phyloP scores from a whole-genome alignment of 345 rosid genomes.

The Salix exigua region DNA sequence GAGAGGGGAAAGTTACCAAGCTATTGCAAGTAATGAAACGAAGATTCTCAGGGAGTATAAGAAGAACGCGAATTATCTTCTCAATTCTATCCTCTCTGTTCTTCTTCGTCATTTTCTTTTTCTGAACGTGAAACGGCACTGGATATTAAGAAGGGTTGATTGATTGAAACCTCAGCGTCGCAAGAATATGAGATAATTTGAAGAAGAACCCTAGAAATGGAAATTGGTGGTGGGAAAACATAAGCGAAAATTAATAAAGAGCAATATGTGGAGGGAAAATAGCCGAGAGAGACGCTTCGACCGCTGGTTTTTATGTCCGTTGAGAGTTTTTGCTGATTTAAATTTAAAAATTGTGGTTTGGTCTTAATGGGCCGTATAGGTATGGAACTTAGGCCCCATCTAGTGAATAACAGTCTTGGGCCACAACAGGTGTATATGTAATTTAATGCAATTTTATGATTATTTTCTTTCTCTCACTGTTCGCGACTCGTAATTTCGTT shows the following conservation, averaged over 20 bases:
- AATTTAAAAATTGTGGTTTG: neutral
- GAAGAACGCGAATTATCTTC: slow-evolving; percentile 59
- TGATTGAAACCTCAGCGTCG: neutral
- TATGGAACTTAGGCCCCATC: neutral
- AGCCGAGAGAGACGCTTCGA: slow-evolving; percentile 24
- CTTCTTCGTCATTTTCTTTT: slow-evolving; percentile 43
- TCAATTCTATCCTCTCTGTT: slow-evolving; percentile 64
- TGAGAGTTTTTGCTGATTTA: neutral
- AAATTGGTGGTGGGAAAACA: neutral
- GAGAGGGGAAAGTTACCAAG: slow-evolving; percentile 38
- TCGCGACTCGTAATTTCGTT: too few species aligned
- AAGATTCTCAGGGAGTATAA: slow-evolving; percentile 72
- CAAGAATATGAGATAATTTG: neutral
- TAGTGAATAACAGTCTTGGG: neutral
- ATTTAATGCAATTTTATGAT: too few species aligned
- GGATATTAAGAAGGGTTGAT: neutral
- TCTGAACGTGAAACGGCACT: neutral
- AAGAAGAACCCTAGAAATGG: neutral
- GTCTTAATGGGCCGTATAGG: neutral
- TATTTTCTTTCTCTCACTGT: too few species aligned
- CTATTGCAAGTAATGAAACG: slow-evolving; percentile 82
- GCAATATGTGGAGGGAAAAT: neutral
- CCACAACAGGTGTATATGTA: too few species aligned
- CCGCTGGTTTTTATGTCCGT: neutral
- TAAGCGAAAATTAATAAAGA: slow-evolving; percentile 10